phyloP scores from a whole-genome alignment of 805 yeast species.

The Myxozyma nipponensis region DNA sequence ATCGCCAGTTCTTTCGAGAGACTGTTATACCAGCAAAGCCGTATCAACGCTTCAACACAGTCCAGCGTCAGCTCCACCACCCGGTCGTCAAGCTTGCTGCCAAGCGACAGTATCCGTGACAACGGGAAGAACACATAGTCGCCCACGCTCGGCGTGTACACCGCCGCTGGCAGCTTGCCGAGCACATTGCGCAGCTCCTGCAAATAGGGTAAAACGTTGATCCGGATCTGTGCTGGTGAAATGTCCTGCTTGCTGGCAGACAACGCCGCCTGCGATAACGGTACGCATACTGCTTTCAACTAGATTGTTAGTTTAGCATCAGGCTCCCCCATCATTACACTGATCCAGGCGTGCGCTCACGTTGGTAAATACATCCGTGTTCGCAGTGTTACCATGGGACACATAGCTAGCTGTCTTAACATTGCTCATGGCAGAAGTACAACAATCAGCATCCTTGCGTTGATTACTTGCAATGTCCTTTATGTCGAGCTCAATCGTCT shows the following conservation, averaged over 20 bases:
- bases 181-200: neutral
- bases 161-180: slow-evolving; percentile 8
- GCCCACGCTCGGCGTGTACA: slow-evolving; percentile 40
- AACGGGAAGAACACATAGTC: slow-evolving; percentile 64
- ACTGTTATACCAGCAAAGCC: slow-evolving; percentile 48
- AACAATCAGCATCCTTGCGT: no score
- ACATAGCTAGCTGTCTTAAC: no score
- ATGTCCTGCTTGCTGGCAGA: neutral
- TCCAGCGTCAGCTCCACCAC: slow-evolving; percentile 46
- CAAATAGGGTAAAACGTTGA: neutral
- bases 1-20: slow-evolving; percentile 41
- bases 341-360: no score
- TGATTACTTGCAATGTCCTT: no score
- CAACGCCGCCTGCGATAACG: neutral
- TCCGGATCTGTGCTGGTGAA: neutral
- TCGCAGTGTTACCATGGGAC: no score
- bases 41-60: slow-evolving; percentile 45
- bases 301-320: no score
- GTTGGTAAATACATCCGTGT: no score
- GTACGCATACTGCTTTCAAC: neutral
- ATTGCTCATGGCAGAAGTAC: no score
- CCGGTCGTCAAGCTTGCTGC: slow-evolving; percentile 43
- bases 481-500: no score
- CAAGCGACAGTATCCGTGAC: slow-evolving; percentile 49
- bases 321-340: no score